A percentile compares a stretch with the other conserved stretches of the same genome.
phyloP scores from a whole-genome alignment of 441 rosid species.

The Eutrema salsugineum region DNA sequence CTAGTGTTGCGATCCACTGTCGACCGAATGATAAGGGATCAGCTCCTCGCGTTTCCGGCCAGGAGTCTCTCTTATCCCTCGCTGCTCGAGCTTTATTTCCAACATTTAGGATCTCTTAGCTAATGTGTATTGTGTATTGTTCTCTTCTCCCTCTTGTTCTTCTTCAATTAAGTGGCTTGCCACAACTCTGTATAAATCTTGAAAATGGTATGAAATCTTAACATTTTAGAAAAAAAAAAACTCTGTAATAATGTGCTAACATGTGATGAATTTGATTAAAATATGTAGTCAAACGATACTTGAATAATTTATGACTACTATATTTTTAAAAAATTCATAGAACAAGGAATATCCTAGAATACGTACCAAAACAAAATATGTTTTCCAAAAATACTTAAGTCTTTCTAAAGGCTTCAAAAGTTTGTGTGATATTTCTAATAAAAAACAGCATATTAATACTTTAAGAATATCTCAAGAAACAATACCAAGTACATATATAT shows the following conservation, averaged over 20 bases:
- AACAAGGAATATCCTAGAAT: not conserved
- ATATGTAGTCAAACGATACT: not conserved
- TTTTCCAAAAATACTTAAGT: not conserved
- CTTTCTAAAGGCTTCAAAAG: not conserved
- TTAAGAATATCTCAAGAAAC: not conserved
- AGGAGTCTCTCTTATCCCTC: no score
- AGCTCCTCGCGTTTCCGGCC: no score
- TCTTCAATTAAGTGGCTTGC: no score
- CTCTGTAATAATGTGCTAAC: not conserved
- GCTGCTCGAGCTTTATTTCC: no score
- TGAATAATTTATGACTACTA: not conserved
- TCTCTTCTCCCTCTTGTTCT: no score
- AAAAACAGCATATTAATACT: not conserved
- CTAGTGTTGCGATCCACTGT: no score
- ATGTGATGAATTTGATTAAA: not conserved
- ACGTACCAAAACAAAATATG: not conserved
- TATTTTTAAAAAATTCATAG: not conserved
- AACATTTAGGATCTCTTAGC: no score
- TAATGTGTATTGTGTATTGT: no score
- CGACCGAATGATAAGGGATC: no score
- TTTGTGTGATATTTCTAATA: not conserved
- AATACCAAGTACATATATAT: not conserved
- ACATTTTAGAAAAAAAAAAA: no score
- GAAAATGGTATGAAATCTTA: no score
- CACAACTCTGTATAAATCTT: no score